A percentile compares a stretch with the other conserved stretches of the same genome.
These are phyloP conservation scores for Calocybe indica DNA, from an alignment of 768 basidiomycete species.

Conservation along the genomic window DNA sequence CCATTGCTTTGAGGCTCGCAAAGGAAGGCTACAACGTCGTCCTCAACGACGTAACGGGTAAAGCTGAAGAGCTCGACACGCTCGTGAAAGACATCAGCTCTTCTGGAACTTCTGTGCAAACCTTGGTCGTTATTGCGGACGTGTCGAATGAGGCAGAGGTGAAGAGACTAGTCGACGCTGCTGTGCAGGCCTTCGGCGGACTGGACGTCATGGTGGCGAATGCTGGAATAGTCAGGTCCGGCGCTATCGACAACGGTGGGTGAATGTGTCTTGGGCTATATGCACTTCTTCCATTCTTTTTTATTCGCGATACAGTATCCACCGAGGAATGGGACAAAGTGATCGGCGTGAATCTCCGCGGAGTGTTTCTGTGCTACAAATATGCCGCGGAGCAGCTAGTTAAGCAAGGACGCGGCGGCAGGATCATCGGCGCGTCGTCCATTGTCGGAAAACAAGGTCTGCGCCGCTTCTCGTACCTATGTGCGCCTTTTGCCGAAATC, in stretches of 20 bases:
- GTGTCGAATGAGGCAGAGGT: slow-evolving; percentile 17
- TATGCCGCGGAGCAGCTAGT: slow-evolving; percentile 32
- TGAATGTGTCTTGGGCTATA: not conserved
- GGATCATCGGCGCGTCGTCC: slow-evolving; percentile 35
- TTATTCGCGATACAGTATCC: slow-evolving; percentile 5
- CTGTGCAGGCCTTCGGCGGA: slow-evolving; percentile 14
- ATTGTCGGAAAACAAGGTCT: slow-evolving; percentile 32
- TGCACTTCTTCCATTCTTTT: not conserved
- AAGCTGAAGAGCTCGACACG: slow-evolving; percentile 1
- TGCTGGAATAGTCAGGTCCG: slow-evolving; percentile 16
- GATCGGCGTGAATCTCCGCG: slow-evolving; percentile 23
- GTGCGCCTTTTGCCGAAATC: not conserved
- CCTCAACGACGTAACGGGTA: slow-evolving; percentile 28
- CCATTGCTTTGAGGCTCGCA: slow-evolving; percentile 8
- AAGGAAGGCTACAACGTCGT: slow-evolving; percentile 9
- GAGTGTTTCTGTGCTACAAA: slow-evolving; percentile 30
- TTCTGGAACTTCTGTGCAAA: slow-evolving; percentile 10
- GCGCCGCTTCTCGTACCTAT: not conserved
- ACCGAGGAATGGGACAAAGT: slow-evolving; percentile 17
- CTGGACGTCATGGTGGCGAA: slow-evolving; percentile 29
- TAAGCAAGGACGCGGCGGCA: slow-evolving; percentile 31
- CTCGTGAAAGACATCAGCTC: slow-evolving; percentile 12
- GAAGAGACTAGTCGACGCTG: slow-evolving; percentile 14
- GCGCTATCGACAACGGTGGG: slow-evolving; percentile 7
- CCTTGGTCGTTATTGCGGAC: slow-evolving; percentile 10